Evolutionary conservation across 768 basidiomycete species (phyloP).

Genomic region (Suillus subaureus): DNA sequence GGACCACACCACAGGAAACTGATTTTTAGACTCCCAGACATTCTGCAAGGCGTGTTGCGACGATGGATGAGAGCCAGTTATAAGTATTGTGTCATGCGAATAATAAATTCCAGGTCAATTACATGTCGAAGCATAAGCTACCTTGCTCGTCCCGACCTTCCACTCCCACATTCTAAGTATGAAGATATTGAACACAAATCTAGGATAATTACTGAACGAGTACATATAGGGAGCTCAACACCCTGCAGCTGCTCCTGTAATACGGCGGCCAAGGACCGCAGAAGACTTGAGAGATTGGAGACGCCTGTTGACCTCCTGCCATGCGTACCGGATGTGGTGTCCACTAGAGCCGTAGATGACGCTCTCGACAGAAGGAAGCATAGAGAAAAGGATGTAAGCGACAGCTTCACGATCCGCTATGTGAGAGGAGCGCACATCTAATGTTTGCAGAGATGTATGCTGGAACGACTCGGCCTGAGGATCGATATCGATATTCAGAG

Average conservation of each 20-base stretch:
- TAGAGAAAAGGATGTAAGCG: not conserved
- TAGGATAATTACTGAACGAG: not conserved
- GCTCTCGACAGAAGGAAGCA: not conserved
- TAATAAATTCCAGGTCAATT: not conserved
- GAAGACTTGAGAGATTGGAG: constrained; percentile 4
- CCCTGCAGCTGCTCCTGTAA: not conserved
- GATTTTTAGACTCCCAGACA: not conserved
- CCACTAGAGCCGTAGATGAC: not conserved
- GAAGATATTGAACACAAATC: not conserved
- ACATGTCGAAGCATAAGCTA: not conserved
- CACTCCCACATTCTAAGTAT: not conserved
- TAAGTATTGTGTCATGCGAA: not conserved
- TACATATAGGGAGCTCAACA: not conserved
- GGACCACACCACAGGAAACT: not conserved
- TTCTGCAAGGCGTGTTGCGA: not conserved
- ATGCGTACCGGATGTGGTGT: not conserved
- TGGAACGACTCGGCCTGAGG: not conserved
- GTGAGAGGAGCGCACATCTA: constrained; percentile 2
- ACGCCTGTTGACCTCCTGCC: not conserved
- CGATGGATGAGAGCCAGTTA: not conserved
- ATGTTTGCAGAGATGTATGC: not conserved
- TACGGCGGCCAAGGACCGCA: not conserved
- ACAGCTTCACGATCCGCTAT: not conserved
- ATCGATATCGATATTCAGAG: not conserved
- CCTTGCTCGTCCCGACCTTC: not conserved